Percentiles rank a stretch among this genome's conserved stretches.
Conservation (phyloP, 177 flowering plant species). For the Tripterygium wilfordii region DNA sequence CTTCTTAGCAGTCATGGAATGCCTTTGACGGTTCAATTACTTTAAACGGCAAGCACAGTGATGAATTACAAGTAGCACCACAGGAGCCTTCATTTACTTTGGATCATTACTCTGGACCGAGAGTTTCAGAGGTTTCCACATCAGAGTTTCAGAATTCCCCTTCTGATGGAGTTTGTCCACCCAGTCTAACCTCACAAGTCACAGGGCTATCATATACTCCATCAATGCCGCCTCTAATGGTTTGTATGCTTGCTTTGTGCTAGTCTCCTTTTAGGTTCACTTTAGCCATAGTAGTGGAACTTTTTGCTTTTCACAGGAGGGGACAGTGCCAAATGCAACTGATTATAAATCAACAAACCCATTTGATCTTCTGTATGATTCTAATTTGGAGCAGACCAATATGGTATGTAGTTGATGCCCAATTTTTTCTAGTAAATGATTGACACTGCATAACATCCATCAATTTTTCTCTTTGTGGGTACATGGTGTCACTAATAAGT, state of each 20-base stretch:
- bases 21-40: slow-evolving; percentile 56
- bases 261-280: background rate
- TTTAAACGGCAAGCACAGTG: slow-evolving; percentile 17
- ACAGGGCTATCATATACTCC: slow-evolving; percentile 22
- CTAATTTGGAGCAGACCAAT: slow-evolving; percentile 38
- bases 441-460: background rate
- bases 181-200: slow-evolving; percentile 10
- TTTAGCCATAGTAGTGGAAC: too few relatives aligned
- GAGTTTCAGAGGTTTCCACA: slow-evolving; percentile 27
- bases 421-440: background rate
- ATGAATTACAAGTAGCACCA: slow-evolving; percentile 23
- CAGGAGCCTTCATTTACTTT: slow-evolving; percentile 17
- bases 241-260: slow-evolving; percentile 7
- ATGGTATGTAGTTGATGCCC: slow-evolving; percentile 37
- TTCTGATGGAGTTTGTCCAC: slow-evolving; percentile 11
- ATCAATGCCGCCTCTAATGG: slow-evolving; percentile 24
- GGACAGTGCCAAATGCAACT: slow-evolving; percentile 18
- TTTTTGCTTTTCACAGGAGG: slow-evolving; percentile 34
- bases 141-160: slow-evolving; percentile 16
- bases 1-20: slow-evolving; percentile 58
- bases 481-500: too few relatives aligned
- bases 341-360: slow-evolving; percentile 65
- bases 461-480: background rate
- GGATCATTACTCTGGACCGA: slow-evolving; percentile 23
- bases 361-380: slow-evolving; percentile 74